Evolutionary conservation across 169 alveolate species (phyloP), one percentile per base, ranked within the genome.

Genomic region (Eimeria tenella): DNA sequence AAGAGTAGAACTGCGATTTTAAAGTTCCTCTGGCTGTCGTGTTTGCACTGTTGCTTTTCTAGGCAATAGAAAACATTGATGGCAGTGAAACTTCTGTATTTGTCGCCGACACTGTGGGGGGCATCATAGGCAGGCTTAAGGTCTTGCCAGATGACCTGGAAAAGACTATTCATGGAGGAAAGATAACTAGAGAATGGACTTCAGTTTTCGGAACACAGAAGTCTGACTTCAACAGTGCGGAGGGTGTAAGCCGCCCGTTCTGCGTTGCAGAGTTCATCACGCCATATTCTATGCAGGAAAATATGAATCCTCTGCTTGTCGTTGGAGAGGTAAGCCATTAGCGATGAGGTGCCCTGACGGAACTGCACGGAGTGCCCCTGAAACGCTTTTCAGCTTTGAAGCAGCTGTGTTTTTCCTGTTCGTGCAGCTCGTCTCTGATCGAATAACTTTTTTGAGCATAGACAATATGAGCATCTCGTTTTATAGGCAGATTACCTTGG

Each of bases 351-450:
- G 21, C n/a, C 65, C 60, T 62, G 65, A 17, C 21, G 11, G 50
- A 56, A 23, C 74, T 65, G 42, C n/a, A 17, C 6, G 55, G 15
- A 53, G 58, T 53, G 56, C 55, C 10, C 56, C 8, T 21, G 11
- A 55, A 11, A n/a, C 15, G 74, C 19, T 53, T 17, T 50, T 0
- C 56, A 15, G 13, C 31, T 31, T 42, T 13, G 23, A 23, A n/a
- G 52, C 74, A 4, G 56, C 11, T 21, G 74, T 55, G 58, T 23
- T 17, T 31, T 0, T 84, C 4, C 31, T 49, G 53, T 63, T 62
- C 60, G 68, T 31, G 60, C 94, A 90, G 92, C 92, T 91, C 10
- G 73, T 91, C 17, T 53, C 95, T 11, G 95, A 91, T n/a, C 95
- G 95, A 52, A 58, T 91, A 19, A 74, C 88, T 7, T 91, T 91